These are phyloP conservation scores for Tephrocybe sp. DNA, from an alignment of 768 basidiomycete genomes.

Conservation along the genomic window DNA sequence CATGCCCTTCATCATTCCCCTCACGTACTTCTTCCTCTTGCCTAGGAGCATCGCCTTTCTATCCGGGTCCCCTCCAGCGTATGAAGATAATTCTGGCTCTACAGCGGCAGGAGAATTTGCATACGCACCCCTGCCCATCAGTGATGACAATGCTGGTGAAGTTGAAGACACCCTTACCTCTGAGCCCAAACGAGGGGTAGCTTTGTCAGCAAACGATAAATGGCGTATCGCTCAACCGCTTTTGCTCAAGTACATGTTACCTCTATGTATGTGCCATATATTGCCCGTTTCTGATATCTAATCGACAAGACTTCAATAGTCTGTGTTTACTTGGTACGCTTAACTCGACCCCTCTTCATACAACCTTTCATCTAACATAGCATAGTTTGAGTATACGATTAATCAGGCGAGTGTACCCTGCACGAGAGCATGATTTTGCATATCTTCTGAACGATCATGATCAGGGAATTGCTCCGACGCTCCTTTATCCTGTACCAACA, in stretches of 20 bases:
- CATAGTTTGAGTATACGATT: constrained; percentile 86
- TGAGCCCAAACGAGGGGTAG: constrained; percentile 41
- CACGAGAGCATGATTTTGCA: too few relatives aligned
- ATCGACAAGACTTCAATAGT: constrained; percentile 23
- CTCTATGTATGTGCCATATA: constrained; percentile 62
- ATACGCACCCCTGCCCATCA: constrained; percentile 42
- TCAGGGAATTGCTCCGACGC: constrained; percentile 87
- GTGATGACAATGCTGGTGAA: constrained; percentile 39
- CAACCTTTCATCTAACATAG: constrained; percentile 1
- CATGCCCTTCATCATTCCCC: constrained; percentile 76
- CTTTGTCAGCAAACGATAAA: constrained; percentile 73
- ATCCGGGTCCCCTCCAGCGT: constrained; percentile 29
- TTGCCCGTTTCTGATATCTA: background rate
- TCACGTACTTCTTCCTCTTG: constrained; percentile 75
- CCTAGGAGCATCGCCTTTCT: constrained; percentile 58
- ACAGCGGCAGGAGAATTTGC: constrained; percentile 25
- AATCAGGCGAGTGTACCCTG: constrained; percentile 56
- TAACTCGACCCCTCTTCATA: background rate
- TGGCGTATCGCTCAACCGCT: constrained; percentile 79
- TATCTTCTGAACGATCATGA: too few relatives aligned
- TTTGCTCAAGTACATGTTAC: constrained; percentile 85
- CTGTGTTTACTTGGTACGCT: constrained; percentile 44
- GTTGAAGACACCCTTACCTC: constrained; percentile 36
- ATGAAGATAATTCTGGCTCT: constrained; percentile 37
- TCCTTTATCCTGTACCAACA: constrained; percentile 83